These are phyloP conservation scores for Xylaria sp. DNA, from an alignment of 2,329 filamentous ascomycete genomes.

Conservation along the genomic window DNA sequence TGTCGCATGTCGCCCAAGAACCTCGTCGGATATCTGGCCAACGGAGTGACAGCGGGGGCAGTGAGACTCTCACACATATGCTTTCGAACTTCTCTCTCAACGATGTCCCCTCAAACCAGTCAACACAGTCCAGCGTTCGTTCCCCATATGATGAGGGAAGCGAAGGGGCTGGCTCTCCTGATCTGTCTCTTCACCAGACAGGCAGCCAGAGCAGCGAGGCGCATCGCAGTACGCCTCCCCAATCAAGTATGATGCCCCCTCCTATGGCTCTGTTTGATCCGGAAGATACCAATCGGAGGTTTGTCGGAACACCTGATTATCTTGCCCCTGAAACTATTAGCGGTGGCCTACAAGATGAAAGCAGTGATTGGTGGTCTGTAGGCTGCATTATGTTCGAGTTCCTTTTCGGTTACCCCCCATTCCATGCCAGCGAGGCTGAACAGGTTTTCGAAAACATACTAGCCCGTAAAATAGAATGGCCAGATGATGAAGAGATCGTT, in stretches of 20 bases:
- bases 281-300: slow-evolving; percentile 89
- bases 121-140: slow-evolving; percentile 58
- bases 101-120: slow-evolving; percentile 59
- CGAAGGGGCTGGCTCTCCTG: slow-evolving; percentile 80
- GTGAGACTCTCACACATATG: slow-evolving; percentile 85
- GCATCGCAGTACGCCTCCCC: slow-evolving; percentile 69
- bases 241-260: slow-evolving; percentile 81
- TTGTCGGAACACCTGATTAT: slow-evolving; percentile 97
- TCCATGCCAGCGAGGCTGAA: slow-evolving; percentile 89
- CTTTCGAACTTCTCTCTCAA: slow-evolving; percentile 81
- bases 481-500: slow-evolving; percentile 80
- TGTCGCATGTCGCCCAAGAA: slow-evolving; percentile 69
- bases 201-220: slow-evolving; percentile 60
- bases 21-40: slow-evolving; percentile 79
- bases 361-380: slow-evolving; percentile 99
- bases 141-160: slow-evolving; percentile 79
- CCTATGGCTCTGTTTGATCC: slow-evolving; percentile 96
- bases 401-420: slow-evolving; percentile 90
- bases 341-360: slow-evolving; percentile 94
- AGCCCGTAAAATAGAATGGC: slow-evolving; percentile 90
- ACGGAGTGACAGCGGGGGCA: slow-evolving; percentile 91
- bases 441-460: slow-evolving; percentile 98
- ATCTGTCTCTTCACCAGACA: slow-evolving; percentile 71
- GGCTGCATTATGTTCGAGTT: slow-evolving; percentile 98
- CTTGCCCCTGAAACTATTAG: slow-evolving; percentile 96